Conservation (phyloP, 2,329 filamentous ascomycete species). For the Calcarisporium arbuscula region DNA sequence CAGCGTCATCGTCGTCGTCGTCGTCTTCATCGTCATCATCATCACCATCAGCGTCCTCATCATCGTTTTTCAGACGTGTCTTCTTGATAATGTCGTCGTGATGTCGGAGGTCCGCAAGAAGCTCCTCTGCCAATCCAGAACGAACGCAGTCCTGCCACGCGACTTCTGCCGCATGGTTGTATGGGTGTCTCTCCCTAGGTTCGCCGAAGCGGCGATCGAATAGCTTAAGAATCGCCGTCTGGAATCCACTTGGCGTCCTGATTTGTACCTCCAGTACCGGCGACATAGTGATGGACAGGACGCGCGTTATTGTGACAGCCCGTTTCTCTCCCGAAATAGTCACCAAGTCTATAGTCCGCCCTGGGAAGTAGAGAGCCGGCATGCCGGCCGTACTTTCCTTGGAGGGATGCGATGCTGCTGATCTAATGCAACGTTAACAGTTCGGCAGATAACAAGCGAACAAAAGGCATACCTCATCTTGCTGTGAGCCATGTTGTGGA, state of each 20-base stretch:
- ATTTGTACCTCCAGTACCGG: conserved; percentile 9
- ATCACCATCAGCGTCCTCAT: conserved; percentile 1
- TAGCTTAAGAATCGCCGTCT: conserved; percentile 8
- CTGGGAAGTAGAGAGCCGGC: conserved; percentile 6
- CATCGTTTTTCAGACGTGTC: conserved; percentile 2
- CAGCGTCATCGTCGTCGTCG: conserved; percentile 1
- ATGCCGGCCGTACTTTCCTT: conserved; percentile 7
- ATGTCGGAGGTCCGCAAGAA: conserved; percentile 4
- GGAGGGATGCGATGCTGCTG: too few relatives aligned
- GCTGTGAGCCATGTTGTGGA: too few relatives aligned
- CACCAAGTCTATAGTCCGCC: conserved; percentile 6
- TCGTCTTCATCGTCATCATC: conserved; percentile 5
- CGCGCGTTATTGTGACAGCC: conserved; percentile 1
- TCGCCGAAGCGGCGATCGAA: conserved; percentile 9
- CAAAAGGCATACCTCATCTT: too few relatives aligned
- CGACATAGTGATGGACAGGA: conserved; percentile 4
- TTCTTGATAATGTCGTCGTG: conserved; percentile 1
- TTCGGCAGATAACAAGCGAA: too few relatives aligned
- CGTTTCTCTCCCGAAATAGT: background rate
- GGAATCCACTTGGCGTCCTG: background rate
- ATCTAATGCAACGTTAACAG: too few relatives aligned
- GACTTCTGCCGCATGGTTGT: conserved; percentile 6
- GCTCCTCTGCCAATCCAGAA: conserved; percentile 6
- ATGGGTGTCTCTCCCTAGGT: conserved; percentile 3
- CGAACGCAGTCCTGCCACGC: conserved; percentile 8